Evolutionary conservation across 2,329 filamentous ascomycete species (phyloP).

Genomic region (Paraphaeosphaeria sporulosa): DNA sequence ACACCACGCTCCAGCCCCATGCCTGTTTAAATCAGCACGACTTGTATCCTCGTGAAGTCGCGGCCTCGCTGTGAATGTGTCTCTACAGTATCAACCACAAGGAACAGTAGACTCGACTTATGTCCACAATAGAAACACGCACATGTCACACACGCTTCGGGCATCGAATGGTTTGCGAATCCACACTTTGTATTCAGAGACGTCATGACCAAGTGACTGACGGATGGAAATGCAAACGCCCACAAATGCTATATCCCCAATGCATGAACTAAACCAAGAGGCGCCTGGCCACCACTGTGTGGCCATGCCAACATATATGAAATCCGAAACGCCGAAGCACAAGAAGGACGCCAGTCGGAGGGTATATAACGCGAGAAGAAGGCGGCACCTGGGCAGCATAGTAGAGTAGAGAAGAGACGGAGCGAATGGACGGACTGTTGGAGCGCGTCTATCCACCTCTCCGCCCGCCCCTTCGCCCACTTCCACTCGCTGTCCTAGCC

Average conservation of each 20-base stretch:
- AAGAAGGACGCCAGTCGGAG: neutral
- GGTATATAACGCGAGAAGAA: slow-evolving; percentile 6
- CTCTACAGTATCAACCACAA: too few relatives aligned
- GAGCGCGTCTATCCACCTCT: slow-evolving; percentile 18
- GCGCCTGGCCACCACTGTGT: neutral
- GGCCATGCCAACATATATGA: neutral
- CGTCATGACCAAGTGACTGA: neutral
- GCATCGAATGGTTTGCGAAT: neutral
- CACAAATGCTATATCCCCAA: neutral
- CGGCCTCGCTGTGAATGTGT: too few relatives aligned
- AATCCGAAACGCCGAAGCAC: neutral
- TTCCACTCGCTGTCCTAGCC: slow-evolving; percentile 48
- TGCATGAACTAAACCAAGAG: neutral
- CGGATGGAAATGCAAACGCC: neutral
- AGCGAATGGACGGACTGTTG: neutral
- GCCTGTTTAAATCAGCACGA: too few relatives aligned
- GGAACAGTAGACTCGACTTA: too few relatives aligned
- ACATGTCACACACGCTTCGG: neutral
- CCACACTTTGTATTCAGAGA: neutral
- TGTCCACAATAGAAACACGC: too few relatives aligned
- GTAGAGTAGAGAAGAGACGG: neutral
- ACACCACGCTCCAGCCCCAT: too few relatives aligned
- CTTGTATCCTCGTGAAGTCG: too few relatives aligned
- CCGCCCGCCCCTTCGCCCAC: slow-evolving; percentile 43
- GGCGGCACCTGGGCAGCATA: neutral